Conservation (phyloP, 2,329 filamentous ascomycete species). For the Rhynchosporium agropyri region DNA sequence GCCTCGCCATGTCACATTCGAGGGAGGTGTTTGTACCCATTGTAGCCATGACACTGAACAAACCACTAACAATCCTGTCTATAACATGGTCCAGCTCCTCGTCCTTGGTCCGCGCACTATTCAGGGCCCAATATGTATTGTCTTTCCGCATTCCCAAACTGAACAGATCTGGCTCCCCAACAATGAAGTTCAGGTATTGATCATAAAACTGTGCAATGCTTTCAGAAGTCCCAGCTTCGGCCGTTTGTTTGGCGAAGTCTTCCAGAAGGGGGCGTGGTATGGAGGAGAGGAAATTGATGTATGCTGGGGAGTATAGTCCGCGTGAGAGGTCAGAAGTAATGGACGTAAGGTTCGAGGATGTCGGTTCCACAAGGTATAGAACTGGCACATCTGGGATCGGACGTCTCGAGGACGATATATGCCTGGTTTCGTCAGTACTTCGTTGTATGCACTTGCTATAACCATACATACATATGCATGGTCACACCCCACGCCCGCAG, state of each 20-base stretch:
- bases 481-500: constrained; percentile 92
- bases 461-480: constrained; percentile 76
- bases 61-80: constrained; percentile 88
- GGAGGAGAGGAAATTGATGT: constrained; percentile 96
- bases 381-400: constrained; percentile 95
- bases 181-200: constrained; percentile 97
- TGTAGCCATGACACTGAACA: constrained; percentile 98
- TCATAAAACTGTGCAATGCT: constrained; percentile 92
- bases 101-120: constrained; percentile 88
- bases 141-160: constrained; percentile 89
- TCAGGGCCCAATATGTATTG: constrained; percentile 92
- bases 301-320: constrained; percentile 87
- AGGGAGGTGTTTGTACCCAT: constrained; percentile 66
- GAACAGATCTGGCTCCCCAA: constrained; percentile 93
- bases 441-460: neutral
- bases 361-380: constrained; percentile 95
- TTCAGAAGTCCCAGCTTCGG: constrained; percentile 80
- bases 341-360: constrained; percentile 72
- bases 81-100: constrained; percentile 85
- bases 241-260: constrained; percentile 90
- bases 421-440: constrained; percentile 54
- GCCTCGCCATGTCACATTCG: constrained; percentile 17
- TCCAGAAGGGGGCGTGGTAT: constrained; percentile 88
- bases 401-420: constrained; percentile 79
- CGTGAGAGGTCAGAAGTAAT: constrained; percentile 86